Percentiles rank a stretch among this genome's conserved stretches.
Evolutionary conservation across 768 basidiomycete species (phyloP).

Genomic region (Mycena galopus): DNA sequence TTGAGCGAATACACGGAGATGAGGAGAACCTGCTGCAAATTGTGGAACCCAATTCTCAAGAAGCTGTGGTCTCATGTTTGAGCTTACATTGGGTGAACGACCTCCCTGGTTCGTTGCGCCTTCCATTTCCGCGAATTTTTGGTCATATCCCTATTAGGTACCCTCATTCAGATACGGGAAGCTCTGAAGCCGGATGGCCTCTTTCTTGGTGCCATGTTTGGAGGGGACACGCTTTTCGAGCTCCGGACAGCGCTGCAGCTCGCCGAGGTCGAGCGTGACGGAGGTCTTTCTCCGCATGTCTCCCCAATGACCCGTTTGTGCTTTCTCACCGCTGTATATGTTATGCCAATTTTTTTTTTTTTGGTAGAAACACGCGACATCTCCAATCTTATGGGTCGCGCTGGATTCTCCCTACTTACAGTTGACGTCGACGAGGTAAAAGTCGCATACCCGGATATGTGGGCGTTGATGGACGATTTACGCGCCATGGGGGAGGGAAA

Average conservation of each 20-base stretch:
- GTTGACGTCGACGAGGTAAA: constrained; percentile 96
- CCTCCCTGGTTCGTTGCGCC: constrained; percentile 77
- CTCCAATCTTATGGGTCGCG: constrained; percentile 91
- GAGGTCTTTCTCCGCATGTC: constrained; percentile 95
- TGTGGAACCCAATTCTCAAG: constrained; percentile 82
- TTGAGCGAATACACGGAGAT: constrained; percentile 84
- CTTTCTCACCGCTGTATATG: constrained; percentile 3
- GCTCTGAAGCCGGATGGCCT: constrained; percentile 91
- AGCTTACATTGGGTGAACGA: constrained; percentile 98
- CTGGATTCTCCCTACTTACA: constrained; percentile 93
- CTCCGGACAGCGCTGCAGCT: constrained; percentile 94
- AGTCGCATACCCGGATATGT: constrained; percentile 93
- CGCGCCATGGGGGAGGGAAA: constrained; percentile 97
- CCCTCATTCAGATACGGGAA: constrained; percentile 88
- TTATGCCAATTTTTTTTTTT: constrained; percentile 12
- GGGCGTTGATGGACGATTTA: constrained; percentile 95
- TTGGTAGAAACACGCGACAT: constrained; percentile 88
- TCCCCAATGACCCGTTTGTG: constrained; percentile 95
- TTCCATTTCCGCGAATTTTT: background rate
- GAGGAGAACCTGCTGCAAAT: constrained; percentile 83
- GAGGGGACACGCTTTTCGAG: constrained; percentile 97
- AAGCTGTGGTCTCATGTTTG: constrained; percentile 92
- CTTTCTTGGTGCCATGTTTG: constrained; percentile 94
- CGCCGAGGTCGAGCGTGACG: constrained; percentile 93
- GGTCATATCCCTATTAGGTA: constrained; percentile 59